phyloP scores from a whole-genome alignment of 2,329 filamentous ascomycete species.

The Mycogone perniciosa region DNA sequence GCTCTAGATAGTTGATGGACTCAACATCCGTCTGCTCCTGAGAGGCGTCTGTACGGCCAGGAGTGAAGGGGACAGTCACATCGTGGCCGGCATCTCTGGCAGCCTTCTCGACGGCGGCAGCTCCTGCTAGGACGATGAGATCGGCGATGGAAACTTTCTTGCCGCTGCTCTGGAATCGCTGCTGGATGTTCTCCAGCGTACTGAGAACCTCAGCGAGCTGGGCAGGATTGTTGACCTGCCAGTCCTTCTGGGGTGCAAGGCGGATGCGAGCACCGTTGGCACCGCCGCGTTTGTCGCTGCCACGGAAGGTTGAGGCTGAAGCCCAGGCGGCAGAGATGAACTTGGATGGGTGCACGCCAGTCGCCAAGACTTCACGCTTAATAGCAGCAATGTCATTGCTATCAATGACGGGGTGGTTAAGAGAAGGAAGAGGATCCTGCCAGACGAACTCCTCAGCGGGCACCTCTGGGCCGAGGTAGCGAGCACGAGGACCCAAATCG shows the following conservation, averaged over 20 bases:
- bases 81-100: constrained; percentile 41
- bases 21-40: constrained; percentile 64
- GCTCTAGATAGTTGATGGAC: constrained; percentile 61
- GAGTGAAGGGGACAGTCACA: constrained; percentile 61
- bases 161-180: constrained; percentile 52
- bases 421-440: constrained; percentile 65
- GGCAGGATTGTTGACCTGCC: constrained; percentile 67
- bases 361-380: constrained; percentile 61
- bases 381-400: constrained; percentile 57
- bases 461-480: constrained; percentile 69
- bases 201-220: constrained; percentile 57
- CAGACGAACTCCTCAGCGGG: constrained; percentile 63
- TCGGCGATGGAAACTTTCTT: constrained; percentile 76
- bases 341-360: constrained; percentile 54
- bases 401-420: constrained; percentile 52
- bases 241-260: constrained; percentile 64
- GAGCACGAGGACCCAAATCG: constrained; percentile 65
- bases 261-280: constrained; percentile 76
- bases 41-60: constrained; percentile 65
- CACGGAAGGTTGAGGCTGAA: constrained; percentile 65
- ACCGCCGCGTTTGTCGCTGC: constrained; percentile 74
- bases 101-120: constrained; percentile 66
- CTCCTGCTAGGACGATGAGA: constrained; percentile 68
- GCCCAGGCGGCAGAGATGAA: constrained; percentile 63
- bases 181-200: constrained; percentile 58